These are phyloP conservation scores for Aspergillus latus DNA, from an alignment of 2,329 filamentous ascomycete genomes.

Conservation along the genomic window DNA sequence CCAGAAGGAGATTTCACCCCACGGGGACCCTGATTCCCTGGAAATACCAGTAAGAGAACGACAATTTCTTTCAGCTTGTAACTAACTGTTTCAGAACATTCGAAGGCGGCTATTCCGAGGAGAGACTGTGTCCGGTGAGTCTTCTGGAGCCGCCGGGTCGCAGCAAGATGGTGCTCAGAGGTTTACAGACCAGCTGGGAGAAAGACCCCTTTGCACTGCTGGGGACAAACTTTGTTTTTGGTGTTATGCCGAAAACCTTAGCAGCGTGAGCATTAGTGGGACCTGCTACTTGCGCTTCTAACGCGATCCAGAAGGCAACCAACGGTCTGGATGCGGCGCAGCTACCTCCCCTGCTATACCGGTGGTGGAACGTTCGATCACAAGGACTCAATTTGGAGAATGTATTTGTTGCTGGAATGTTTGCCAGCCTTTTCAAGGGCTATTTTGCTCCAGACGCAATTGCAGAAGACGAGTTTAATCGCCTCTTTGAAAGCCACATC, in stretches of 20 bases:
- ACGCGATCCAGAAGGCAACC: not conserved
- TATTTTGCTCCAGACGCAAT: conserved; percentile 19
- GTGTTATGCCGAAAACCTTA: conserved; percentile 20
- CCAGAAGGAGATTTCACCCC: not conserved
- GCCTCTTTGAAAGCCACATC: conserved; percentile 28
- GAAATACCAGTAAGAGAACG: not conserved
- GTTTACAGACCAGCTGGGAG: not conserved
- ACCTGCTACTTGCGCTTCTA: not conserved
- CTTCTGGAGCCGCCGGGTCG: too few relatives aligned
- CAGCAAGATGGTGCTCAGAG: not conserved
- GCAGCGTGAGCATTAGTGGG: not conserved
- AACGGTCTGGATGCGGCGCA: not conserved
- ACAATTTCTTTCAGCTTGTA: not conserved
- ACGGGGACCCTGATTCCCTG: not conserved
- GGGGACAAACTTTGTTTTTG: conserved; percentile 26
- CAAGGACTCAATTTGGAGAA: conserved; percentile 32
- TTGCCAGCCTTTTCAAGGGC: conserved; percentile 12
- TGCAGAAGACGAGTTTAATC: conserved; percentile 20
- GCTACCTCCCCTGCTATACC: conserved; percentile 33
- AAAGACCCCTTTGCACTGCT: conserved; percentile 13
- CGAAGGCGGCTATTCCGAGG: too few relatives aligned
- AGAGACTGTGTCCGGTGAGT: not conserved
- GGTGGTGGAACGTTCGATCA: conserved; percentile 34
- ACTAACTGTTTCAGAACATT: not conserved
- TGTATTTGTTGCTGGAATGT: conserved; percentile 30